phyloP scores from a whole-genome alignment of 1,139 yeast genomes.

The Candida sanyaensis region DNA sequence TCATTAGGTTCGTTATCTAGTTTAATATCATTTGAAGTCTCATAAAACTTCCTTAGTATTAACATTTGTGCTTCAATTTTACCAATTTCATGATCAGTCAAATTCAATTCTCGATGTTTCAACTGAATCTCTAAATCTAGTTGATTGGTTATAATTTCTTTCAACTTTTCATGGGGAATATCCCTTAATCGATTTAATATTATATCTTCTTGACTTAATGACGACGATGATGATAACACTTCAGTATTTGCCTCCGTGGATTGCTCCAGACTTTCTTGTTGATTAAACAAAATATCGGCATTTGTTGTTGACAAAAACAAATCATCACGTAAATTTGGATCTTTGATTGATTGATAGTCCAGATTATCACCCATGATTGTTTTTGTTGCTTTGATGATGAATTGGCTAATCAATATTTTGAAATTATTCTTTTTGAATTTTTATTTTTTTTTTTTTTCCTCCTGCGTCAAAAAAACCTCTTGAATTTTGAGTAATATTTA shows the following conservation, averaged over 20 bases:
- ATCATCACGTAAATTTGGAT: conserved; percentile 9
- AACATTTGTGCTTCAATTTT: conserved; percentile 65
- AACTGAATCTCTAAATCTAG: conserved; percentile 70
- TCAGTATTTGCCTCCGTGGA: conserved; percentile 1
- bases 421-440: neutral
- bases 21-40: conserved; percentile 39
- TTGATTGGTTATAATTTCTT: conserved; percentile 47
- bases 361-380: neutral
- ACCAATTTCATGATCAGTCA: conserved; percentile 62
- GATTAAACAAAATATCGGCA: neutral
- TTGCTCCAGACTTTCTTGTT: conserved; percentile 1
- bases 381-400: neutral
- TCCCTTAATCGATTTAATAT: conserved; percentile 28
- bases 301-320: neutral
- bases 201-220: conserved; percentile 12
- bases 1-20: conserved; percentile 49
- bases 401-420: neutral
- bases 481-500: too few relatives aligned
- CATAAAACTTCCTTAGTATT: conserved; percentile 54
- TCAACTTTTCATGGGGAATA: conserved; percentile 40
- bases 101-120: conserved; percentile 64
- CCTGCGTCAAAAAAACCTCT: too few relatives aligned
- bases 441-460: neutral
- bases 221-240: neutral
- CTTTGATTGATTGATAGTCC: neutral